These are phyloP conservation scores for Trichoderma sp. DNA, from an alignment of 2,329 filamentous ascomycete genomes.

Conservation along the genomic window DNA sequence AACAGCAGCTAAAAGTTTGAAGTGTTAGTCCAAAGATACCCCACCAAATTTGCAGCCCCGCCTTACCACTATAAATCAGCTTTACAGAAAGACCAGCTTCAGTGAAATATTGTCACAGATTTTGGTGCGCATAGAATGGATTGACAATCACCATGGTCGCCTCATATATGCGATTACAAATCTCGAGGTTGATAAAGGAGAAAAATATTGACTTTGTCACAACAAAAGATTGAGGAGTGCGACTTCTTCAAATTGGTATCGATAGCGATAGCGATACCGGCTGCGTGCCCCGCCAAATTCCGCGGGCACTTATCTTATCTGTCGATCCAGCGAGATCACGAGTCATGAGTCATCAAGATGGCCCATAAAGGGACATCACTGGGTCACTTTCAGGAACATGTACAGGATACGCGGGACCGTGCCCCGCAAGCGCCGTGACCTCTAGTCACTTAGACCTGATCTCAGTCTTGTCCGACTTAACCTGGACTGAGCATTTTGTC, in stretches of 20 bases:
- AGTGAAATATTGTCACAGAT: not conserved
- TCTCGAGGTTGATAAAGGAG: not conserved
- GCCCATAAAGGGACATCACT: not conserved
- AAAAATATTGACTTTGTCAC: no score
- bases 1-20: not conserved
- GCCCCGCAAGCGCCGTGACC: not conserved
- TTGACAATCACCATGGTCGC: not conserved
- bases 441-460: not conserved
- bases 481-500: not conserved
- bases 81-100: not conserved
- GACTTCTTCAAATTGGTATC: not conserved
- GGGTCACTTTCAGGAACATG: not conserved
- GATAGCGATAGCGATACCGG: not conserved
- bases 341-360: not conserved
- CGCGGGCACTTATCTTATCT: constrained; percentile 2
- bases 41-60: not conserved
- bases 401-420: not conserved
- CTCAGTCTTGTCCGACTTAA: not conserved
- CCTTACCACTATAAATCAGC: not conserved
- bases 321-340: not conserved
- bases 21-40: not conserved
- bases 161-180: not conserved
- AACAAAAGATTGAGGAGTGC: not conserved
- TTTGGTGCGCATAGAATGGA: not conserved
- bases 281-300: not conserved